Base-by-base conservation (phyloP, 805 yeast genomes). In the Torulaspora franciscae region DNA sequence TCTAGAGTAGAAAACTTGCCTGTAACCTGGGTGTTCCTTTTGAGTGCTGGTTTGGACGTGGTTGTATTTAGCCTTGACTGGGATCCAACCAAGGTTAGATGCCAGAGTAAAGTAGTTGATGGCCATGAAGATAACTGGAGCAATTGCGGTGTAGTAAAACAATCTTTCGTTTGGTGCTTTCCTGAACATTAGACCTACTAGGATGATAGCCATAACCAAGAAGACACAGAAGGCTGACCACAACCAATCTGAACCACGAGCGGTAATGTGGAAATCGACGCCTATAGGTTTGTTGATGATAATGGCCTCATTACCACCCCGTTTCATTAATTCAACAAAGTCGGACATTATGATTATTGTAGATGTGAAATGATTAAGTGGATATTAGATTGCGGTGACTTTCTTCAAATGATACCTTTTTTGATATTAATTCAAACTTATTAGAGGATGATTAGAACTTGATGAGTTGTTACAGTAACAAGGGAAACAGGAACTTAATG, bases 161-260 rank as follows among this genome's bases (percentile, higher is more conserved):
- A 71, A 56, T 45, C 73, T 62, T 46, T 69, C 63, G 35, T 54
- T 54, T 7, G 61, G 56, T 14, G 67, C 66, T 34, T 57, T 54
- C 34, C 48, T 48, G 42, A 58, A 62, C 50, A 63, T 59, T 28
- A 63, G 39, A 23, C 50, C 52, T 32, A 57, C 48, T 50, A 54
- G 49, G n/a, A 56, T 40, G 11, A 69, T 42, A 7, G 73, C 55
- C 22, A 71, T 59, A 1, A 71, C 42, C 22, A 67, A 62, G 55
- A 76, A 74, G 14, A 77, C 49, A 32, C 73, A 59, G 59, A 80
- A 80, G 14, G 70, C 82, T 3, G 86, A 72, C 83, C 84, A 81
- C 52, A 76, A 71, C 85, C 85, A 81, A 62, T 77, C 79, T 6
- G 85, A 79, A 62, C 86, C 86, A 59, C 79, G 78, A 7, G 56